Evolutionary conservation across 2,329 filamentous ascomycete species (phyloP), one percentile per base, ranked within the genome.

Genomic region (Chaetomium olivaceum): DNA sequence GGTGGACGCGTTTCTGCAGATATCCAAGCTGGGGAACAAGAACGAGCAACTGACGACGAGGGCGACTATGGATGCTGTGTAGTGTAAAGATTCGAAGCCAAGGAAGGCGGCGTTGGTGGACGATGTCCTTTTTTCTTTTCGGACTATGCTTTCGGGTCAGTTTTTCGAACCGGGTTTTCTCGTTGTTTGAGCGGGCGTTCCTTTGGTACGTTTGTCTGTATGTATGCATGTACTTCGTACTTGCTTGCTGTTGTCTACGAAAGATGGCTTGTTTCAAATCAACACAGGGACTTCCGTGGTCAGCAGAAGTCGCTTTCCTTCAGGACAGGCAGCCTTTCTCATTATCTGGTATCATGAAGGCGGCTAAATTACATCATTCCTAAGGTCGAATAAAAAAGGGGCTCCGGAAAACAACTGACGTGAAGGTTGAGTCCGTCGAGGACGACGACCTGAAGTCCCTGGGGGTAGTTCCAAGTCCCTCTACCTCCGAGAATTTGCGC

Each of bases 11-110:
- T 99, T 99, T 74, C 79, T 99, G 69, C 93, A 98, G 76, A 97
- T 99, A 67, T 96, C 92, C 5, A 96, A 96, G 76, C 82, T 99
- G 64, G 95, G 95, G 23, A 99, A 99, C 77, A 97, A 97, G 83
- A 97, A 98, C 74, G 95, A 99, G 81, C 92, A 96, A 77, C 82
- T 99, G 68, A 92, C 85, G 2, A 92, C 87, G 31, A 82, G 91
- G 73, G 91, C 91, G 29, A 87, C 85, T 69, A 92, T 93, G 83
- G 91, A 93, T 77, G 89, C 90, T 23, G 85, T 93, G 14, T 91
- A 81, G 85, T 93, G 14, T 91, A 81, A 77, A n/a, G 0, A 6
- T n/a, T 43, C 16, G 16, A 50, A 27, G 36, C 51, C 27, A 55
- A 27, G 27, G 27, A 25, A 33, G 16, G 50, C 27, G 50, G 11